A percentile compares a stretch with the other conserved stretches of the same genome.
Conservation (phyloP, 768 basidiomycete genomes). For the Boletus barrowsii region DNA sequence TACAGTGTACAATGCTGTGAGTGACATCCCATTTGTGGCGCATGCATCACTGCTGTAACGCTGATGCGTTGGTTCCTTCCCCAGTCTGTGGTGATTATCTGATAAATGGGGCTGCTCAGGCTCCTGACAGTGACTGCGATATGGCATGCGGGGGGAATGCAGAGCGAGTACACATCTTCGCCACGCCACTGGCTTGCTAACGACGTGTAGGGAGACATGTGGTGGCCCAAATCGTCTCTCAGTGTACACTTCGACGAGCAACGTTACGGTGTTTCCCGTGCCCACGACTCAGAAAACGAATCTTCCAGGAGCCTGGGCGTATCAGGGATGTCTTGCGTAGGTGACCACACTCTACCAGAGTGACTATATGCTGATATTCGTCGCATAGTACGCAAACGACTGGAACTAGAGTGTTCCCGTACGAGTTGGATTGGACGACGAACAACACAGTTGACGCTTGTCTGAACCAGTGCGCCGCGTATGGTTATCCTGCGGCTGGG, state of each 20-base stretch:
- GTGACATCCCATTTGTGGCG: conserved; percentile 17
- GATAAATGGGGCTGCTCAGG: conserved; percentile 54
- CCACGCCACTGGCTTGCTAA: neutral
- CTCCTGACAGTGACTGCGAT: conserved; percentile 53
- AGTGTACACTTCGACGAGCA: conserved; percentile 53
- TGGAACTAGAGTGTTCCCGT: conserved; percentile 51
- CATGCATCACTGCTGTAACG: neutral
- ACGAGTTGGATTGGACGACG: conserved; percentile 53
- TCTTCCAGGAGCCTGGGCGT: conserved; percentile 20
- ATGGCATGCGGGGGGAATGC: conserved; percentile 73
- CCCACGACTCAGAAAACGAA: too few species aligned
- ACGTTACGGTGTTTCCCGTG: conserved; percentile 33
- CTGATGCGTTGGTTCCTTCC: conserved; percentile 1
- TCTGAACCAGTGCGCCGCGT: conserved; percentile 63
- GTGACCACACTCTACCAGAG: conserved; percentile 15
- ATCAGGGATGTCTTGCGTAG: conserved; percentile 66
- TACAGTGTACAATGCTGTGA: conserved; percentile 52
- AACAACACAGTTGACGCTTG: conserved; percentile 68
- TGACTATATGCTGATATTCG: neutral
- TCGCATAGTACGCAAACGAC: conserved; percentile 44
- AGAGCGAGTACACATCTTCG: conserved; percentile 40
- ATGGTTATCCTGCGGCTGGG: conserved; percentile 70
- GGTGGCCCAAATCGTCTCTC: conserved; percentile 70
- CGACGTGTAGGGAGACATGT: conserved; percentile 52
- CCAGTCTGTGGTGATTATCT: conserved; percentile 71